Conservation (phyloP, 2,329 filamentous ascomycete genomes). For the Botrytis byssoidea region DNA sequence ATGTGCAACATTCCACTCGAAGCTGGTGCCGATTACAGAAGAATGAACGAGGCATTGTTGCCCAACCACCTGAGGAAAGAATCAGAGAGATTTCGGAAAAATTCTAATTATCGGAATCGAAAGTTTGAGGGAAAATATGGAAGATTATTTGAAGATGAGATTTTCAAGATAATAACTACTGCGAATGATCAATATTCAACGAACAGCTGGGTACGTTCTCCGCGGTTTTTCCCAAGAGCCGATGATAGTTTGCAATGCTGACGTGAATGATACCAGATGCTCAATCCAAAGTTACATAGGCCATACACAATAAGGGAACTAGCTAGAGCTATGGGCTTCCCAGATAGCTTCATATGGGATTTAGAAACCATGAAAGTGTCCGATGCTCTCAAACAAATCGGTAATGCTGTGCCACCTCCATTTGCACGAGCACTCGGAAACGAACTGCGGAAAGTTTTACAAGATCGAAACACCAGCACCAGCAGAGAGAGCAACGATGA, state of each 20-base stretch:
- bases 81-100: neutral
- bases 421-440: constrained; percentile 9
- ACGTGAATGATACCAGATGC: constrained; percentile 7
- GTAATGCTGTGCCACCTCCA: constrained; percentile 17
- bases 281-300: neutral
- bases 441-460: neutral
- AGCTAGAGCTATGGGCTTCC: constrained; percentile 25
- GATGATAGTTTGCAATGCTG: neutral
- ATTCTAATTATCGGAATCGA: neutral
- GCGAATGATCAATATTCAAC: neutral
- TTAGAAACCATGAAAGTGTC: neutral
- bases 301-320: constrained; percentile 24
- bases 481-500: neutral
- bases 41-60: constrained; percentile 7
- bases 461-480: too few species aligned
- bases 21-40: constrained; percentile 17
- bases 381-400: constrained; percentile 17
- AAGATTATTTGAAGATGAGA: neutral
- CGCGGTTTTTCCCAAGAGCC: too few species aligned
- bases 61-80: neutral
- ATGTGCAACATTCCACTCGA: constrained; percentile 21
- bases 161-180: constrained; percentile 15
- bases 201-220: neutral
- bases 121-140: neutral
- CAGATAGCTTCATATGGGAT: constrained; percentile 26